Evolutionary conservation across 495 filamentous ascomycete species (phyloP).

Genomic region (Thozetella sp.): DNA sequence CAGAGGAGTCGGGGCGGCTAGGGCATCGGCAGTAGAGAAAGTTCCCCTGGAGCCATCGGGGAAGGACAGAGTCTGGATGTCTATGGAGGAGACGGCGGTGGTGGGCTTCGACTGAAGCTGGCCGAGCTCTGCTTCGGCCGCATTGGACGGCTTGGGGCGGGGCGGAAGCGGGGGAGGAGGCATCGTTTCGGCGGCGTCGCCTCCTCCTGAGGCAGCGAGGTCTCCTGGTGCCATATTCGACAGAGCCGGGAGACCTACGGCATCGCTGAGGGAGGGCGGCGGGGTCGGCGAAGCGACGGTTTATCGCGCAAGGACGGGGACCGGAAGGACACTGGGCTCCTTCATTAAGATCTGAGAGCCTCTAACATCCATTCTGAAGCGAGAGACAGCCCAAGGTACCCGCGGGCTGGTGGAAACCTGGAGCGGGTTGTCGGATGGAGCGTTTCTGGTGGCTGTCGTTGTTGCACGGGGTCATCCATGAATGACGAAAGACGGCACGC

Average conservation of each 20-base stretch:
- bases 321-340: neutral
- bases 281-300: no score
- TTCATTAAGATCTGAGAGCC: neutral
- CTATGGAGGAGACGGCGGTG: conserved; percentile 78
- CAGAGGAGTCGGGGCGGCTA: conserved; percentile 29
- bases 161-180: conserved; percentile 76
- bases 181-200: conserved; percentile 37
- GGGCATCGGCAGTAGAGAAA: conserved; percentile 49
- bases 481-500: conserved; percentile 3
- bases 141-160: conserved; percentile 17
- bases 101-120: conserved; percentile 74
- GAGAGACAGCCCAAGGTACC: neutral
- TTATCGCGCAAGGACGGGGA: neutral
- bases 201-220: neutral
- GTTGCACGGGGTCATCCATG: neutral
- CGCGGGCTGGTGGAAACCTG: neutral
- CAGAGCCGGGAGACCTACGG: no score
- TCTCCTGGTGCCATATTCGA: neutral
- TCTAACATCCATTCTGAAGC: neutral
- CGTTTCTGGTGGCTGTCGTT: neutral
- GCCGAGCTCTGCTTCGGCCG: conserved; percentile 25
- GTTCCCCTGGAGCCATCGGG: conserved; percentile 66
- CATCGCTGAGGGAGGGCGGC: no score
- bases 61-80: conserved; percentile 72
- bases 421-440: neutral